phyloP scores from a whole-genome alignment of 495 filamentous ascomycete species.

The Aspergillus olivimuriae region DNA sequence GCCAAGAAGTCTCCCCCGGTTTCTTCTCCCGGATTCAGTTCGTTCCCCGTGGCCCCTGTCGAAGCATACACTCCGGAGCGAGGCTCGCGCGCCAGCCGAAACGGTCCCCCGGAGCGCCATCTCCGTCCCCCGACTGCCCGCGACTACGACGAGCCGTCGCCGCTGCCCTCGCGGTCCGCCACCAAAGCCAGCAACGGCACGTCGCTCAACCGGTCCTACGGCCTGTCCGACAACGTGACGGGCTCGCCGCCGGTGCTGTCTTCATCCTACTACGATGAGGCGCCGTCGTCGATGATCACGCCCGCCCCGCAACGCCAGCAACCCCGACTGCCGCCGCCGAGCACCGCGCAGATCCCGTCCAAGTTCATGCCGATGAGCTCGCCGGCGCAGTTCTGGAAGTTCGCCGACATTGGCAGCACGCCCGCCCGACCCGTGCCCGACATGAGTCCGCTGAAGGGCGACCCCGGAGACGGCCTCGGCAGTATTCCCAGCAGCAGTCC shows the following conservation, averaged over 20 bases:
- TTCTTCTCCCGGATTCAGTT: slow-evolving; percentile 41
- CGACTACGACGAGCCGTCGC: slow-evolving; percentile 50
- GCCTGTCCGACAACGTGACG: slow-evolving; percentile 50
- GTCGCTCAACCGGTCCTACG: slow-evolving; percentile 46
- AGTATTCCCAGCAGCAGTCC: slow-evolving; percentile 64
- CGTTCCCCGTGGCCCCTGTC: slow-evolving; percentile 41
- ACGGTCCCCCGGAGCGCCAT: slow-evolving; percentile 27
- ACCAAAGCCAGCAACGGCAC: slow-evolving; percentile 47
- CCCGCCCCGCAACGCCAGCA: slow-evolving; percentile 80
- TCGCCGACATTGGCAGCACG: slow-evolving; percentile 63
- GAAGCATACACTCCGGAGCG: slow-evolving; percentile 44
- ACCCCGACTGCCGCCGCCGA: slow-evolving; percentile 78
- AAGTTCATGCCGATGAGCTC: slow-evolving; percentile 93
- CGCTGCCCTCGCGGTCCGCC: slow-evolving; percentile 44
- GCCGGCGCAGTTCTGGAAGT: slow-evolving; percentile 97
- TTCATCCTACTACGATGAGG: slow-evolving; percentile 55
- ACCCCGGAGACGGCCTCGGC: slow-evolving; percentile 37
- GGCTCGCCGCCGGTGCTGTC: slow-evolving; percentile 67
- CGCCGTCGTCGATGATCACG: slow-evolving; percentile 62
- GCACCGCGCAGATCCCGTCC: slow-evolving; percentile 81
- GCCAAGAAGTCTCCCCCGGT: slow-evolving; percentile 49
- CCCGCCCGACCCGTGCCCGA: slow-evolving; percentile 60
- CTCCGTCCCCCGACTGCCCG: slow-evolving; percentile 28
- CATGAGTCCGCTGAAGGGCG: slow-evolving; percentile 53
- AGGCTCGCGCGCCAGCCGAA: slow-evolving; percentile 33